phyloP scores from a whole-genome alignment of 2,329 filamentous ascomycete species.

The Chaetomium olivaceum region DNA sequence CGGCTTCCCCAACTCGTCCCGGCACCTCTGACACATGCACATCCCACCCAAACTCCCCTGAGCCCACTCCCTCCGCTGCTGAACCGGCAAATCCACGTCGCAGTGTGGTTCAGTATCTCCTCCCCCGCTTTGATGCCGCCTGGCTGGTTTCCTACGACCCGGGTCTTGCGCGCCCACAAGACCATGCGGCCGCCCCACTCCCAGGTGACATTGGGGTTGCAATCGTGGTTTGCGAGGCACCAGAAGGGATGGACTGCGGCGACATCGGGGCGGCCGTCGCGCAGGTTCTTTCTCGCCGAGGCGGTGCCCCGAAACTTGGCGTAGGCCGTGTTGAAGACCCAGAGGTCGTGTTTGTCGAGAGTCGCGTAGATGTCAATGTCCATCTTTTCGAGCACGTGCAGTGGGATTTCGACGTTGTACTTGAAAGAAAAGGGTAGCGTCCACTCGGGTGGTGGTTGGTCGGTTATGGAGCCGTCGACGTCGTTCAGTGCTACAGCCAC shows the following conservation, averaged over 20 bases:
- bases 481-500: slow-evolving; percentile 54
- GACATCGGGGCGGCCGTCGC: slow-evolving; percentile 82
- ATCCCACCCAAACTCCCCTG: slow-evolving; percentile 81
- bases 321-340: slow-evolving; percentile 89
- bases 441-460: slow-evolving; percentile 60
- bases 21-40: slow-evolving; percentile 83
- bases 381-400: slow-evolving; percentile 82
- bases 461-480: slow-evolving; percentile 54
- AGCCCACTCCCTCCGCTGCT: slow-evolving; percentile 85
- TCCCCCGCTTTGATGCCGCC: slow-evolving; percentile 74
- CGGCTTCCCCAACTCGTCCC: slow-evolving; percentile 56
- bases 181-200: slow-evolving; percentile 83
- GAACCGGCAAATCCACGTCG: slow-evolving; percentile 75
- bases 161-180: slow-evolving; percentile 62
- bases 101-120: slow-evolving; percentile 92
- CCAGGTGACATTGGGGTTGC: slow-evolving; percentile 92
- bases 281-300: slow-evolving; percentile 74
- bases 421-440: slow-evolving; percentile 78
- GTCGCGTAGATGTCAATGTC: slow-evolving; percentile 72
- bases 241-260: slow-evolving; percentile 93
- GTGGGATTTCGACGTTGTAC: slow-evolving; percentile 70
- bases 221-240: slow-evolving; percentile 96
- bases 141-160: slow-evolving; percentile 51
- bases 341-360: slow-evolving; percentile 64
- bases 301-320: slow-evolving; percentile 92